A percentile compares a stretch with the other conserved stretches of the same genome.
Evolutionary conservation across 192 early-diverging fungal genomes (phyloP).

Genomic region (Entophlyctis helioformis): DNA sequence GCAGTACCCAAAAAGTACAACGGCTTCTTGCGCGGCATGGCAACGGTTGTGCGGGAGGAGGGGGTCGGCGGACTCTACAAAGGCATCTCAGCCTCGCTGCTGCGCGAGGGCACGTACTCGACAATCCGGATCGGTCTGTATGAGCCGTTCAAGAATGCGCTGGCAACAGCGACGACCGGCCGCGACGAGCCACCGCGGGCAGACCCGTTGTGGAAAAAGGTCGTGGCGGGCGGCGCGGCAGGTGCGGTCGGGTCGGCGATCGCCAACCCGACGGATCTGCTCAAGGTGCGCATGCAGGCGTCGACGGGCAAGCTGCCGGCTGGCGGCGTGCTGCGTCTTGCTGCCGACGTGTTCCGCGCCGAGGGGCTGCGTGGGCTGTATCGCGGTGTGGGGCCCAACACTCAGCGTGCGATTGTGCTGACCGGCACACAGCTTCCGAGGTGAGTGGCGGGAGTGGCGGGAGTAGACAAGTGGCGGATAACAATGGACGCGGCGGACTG

Average conservation of each 20-base stretch:
- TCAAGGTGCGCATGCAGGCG: conserved; percentile 19
- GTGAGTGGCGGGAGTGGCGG: background rate
- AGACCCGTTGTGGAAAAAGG: conserved; percentile 15
- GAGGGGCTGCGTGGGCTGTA: conserved; percentile 19
- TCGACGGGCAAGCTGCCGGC: background rate
- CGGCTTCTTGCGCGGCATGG: background rate
- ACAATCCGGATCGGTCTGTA: conserved; percentile 23
- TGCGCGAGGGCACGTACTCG: conserved; percentile 21
- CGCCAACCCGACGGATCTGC: conserved; percentile 14
- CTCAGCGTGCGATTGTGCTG: conserved; percentile 13
- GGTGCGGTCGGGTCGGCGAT: conserved; percentile 11
- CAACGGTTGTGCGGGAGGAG: conserved; percentile 6
- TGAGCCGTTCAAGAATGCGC: conserved; percentile 6
- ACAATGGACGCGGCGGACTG: too few relatives aligned
- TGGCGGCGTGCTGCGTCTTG: too few relatives aligned
- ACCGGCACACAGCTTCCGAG: conserved; percentile 16
- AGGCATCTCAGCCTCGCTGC: conserved; percentile 13
- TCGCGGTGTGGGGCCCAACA: conserved; percentile 14
- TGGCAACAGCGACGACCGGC: too few relatives aligned
- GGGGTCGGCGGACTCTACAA: conserved; percentile 11
- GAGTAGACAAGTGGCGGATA: background rate
- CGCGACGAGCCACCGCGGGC: too few relatives aligned
- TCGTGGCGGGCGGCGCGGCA: conserved; percentile 11
- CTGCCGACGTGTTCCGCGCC: conserved; percentile 4
- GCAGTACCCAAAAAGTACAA: conserved; percentile 2